Conservation (phyloP, 2,329 filamentous ascomycete genomes). For the Aspergillus felis region DNA sequence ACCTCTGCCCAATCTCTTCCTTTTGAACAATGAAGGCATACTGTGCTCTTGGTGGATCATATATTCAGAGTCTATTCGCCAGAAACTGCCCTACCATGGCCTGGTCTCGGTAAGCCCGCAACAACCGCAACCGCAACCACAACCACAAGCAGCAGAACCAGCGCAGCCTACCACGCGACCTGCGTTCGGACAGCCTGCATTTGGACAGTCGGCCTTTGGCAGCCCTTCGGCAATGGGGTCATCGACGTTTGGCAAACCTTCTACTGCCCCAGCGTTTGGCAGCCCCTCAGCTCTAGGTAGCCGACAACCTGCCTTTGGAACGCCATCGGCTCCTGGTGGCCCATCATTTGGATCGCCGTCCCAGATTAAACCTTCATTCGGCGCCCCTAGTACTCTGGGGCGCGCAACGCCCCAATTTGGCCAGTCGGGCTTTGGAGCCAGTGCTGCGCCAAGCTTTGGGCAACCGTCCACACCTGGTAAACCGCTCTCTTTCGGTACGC, state of each 20-base stretch:
- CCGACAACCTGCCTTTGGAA: conserved; percentile 24
- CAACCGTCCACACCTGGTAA: conserved; percentile 29
- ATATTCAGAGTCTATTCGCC: conserved; percentile 78
- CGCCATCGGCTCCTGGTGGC: conserved; percentile 23
- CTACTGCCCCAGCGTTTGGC: conserved; percentile 20
- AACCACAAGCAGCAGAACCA: conserved; percentile 16
- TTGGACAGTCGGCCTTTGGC: conserved; percentile 13
- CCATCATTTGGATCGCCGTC: conserved; percentile 35
- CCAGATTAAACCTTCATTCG: conserved; percentile 28
- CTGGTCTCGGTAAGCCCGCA: conserved; percentile 46
- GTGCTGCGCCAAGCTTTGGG: conserved; percentile 22
- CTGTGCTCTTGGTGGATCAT: conserved; percentile 87
- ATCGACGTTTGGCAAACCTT: conserved; percentile 26
- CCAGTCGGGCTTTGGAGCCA: conserved; percentile 19
- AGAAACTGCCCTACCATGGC: conserved; percentile 69
- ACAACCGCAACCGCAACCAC: conserved; percentile 30
- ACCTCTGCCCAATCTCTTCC: conserved; percentile 77
- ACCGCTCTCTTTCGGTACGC: conserved; percentile 19
- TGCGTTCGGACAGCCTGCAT: conserved; percentile 23
- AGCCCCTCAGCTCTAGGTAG: conserved; percentile 20
- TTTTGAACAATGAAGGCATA: conserved; percentile 84
- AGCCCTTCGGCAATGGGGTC: conserved; percentile 25
- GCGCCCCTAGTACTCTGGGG: conserved; percentile 31
- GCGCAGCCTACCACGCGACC: conserved; percentile 16
- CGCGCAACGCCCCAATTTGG: conserved; percentile 29